phyloP scores from a whole-genome alignment of 805 yeast species.

The Nakazawaea pomicola region DNA sequence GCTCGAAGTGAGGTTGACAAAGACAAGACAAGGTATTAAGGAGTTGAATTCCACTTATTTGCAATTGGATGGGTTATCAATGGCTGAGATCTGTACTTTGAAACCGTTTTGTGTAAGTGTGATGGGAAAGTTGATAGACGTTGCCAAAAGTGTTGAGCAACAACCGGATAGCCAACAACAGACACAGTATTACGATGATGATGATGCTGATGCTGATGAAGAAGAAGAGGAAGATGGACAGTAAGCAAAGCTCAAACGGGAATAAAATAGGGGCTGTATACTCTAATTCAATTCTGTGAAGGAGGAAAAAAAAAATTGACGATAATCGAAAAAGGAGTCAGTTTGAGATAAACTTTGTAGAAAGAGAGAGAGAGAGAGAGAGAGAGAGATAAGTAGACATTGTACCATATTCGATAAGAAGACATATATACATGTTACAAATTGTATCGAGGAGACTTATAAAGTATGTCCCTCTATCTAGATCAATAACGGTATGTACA shows the following conservation, averaged over 20 bases:
- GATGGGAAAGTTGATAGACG: slow-evolving; percentile 60
- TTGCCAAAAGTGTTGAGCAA: slow-evolving; percentile 3
- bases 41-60: slow-evolving; percentile 79
- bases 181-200: neutral
- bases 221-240: neutral
- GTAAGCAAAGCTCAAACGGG: neutral
- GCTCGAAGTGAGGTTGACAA: slow-evolving; percentile 75
- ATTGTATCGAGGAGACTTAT: neutral
- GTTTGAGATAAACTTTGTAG: neutral
- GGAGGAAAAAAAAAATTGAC: too few relatives aligned
- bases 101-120: slow-evolving; percentile 76
- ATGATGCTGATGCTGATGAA: slow-evolving; percentile 5
- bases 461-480: neutral
- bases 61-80: slow-evolving; percentile 74
- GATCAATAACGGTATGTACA: slow-evolving; percentile 9
- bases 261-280: too few relatives aligned
- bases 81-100: slow-evolving; percentile 83
- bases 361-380: neutral
- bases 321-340: too few relatives aligned
- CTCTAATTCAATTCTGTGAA: too few relatives aligned
- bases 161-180: neutral
- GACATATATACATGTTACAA: neutral
- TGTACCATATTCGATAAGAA: too few relatives aligned
- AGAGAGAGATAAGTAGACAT: neutral
- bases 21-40: slow-evolving; percentile 73